Evolutionary conservation across 805 yeast species (phyloP).

Genomic region (Kluyveromyces nonfermentans): DNA sequence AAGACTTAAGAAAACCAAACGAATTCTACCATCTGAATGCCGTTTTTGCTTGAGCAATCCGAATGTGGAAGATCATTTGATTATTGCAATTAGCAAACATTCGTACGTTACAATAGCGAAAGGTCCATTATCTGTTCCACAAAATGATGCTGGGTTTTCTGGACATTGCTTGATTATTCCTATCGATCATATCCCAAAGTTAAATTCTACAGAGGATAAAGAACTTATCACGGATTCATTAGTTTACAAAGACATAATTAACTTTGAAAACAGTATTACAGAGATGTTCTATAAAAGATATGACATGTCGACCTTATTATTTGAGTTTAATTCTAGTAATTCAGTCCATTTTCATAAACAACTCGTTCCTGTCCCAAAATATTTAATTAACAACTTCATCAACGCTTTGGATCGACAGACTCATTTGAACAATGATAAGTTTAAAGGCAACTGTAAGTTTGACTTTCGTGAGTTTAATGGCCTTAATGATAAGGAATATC

Average conservation of each 20-base stretch:
- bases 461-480: slow-evolving; percentile 31
- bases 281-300: slow-evolving; percentile 37
- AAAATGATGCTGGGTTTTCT: slow-evolving; percentile 43
- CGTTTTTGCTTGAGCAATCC: slow-evolving; percentile 82
- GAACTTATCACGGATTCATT: slow-evolving; percentile 27
- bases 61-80: slow-evolving; percentile 67
- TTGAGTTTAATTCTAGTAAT: slow-evolving; percentile 54
- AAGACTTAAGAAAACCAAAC: slow-evolving; percentile 4
- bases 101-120: slow-evolving; percentile 71
- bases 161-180: slow-evolving; percentile 83
- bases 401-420: slow-evolving; percentile 37
- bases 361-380: slow-evolving; percentile 56
- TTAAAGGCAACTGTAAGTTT: slow-evolving; percentile 34
- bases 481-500: slow-evolving; percentile 19
- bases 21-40: slow-evolving; percentile 52
- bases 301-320: slow-evolving; percentile 47
- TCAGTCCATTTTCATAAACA: slow-evolving; percentile 75
- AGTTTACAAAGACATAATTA: slow-evolving; percentile 35
- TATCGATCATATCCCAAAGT: slow-evolving; percentile 56
- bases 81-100: slow-evolving; percentile 59
- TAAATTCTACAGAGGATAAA: slow-evolving; percentile 18
- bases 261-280: slow-evolving; percentile 40
- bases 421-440: slow-evolving; percentile 40
- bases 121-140: slow-evolving; percentile 66
- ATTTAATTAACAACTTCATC: slow-evolving; percentile 35